A percentile compares a stretch with the other conserved stretches of the same genome.
These are phyloP conservation scores for Pseudonitzschia delicatissima DNA, from an alignment of 108 stramenopile genomes.

Conservation along the genomic window DNA sequence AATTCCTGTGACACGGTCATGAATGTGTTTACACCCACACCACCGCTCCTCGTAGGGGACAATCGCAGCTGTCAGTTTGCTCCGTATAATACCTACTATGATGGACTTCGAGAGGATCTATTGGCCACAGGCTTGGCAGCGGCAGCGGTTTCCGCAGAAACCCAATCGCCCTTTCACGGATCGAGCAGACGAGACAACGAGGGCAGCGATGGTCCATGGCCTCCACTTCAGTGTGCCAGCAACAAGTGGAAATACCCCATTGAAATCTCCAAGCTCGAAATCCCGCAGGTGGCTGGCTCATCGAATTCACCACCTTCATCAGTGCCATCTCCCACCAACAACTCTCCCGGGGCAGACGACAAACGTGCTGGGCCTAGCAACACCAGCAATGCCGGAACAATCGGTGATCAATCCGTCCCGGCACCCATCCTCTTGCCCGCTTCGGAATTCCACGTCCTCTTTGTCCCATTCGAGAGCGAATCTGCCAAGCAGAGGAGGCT, in stretches of 20 bases:
- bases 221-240: slow-evolving; percentile 82
- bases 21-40: slow-evolving; percentile 76
- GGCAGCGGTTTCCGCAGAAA: slow-evolving; percentile 40
- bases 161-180: slow-evolving; percentile 34
- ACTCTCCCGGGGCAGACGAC: slow-evolving; percentile 63
- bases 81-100: slow-evolving; percentile 88
- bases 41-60: slow-evolving; percentile 84
- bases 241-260: slow-evolving; percentile 89
- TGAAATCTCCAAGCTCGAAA: slow-evolving; percentile 67
- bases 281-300: slow-evolving; percentile 56
- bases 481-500: slow-evolving; percentile 47
- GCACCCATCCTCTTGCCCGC: slow-evolving; percentile 70
- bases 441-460: slow-evolving; percentile 71
- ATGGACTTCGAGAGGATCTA: slow-evolving; percentile 81
- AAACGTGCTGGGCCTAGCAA: slow-evolving; percentile 45
- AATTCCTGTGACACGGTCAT: slow-evolving; percentile 74
- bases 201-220: slow-evolving; percentile 53
- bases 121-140: slow-evolving; percentile 84
- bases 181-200: slow-evolving; percentile 25
- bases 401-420: slow-evolving; percentile 54
- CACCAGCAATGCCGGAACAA: slow-evolving; percentile 30
- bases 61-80: slow-evolving; percentile 87
- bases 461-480: slow-evolving; percentile 72
- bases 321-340: slow-evolving; percentile 19
- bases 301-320: slow-evolving; percentile 21